Base-by-base conservation (phyloP, 1,284 basidiomycete species). In the Apiotrichum laibachii region DNA sequence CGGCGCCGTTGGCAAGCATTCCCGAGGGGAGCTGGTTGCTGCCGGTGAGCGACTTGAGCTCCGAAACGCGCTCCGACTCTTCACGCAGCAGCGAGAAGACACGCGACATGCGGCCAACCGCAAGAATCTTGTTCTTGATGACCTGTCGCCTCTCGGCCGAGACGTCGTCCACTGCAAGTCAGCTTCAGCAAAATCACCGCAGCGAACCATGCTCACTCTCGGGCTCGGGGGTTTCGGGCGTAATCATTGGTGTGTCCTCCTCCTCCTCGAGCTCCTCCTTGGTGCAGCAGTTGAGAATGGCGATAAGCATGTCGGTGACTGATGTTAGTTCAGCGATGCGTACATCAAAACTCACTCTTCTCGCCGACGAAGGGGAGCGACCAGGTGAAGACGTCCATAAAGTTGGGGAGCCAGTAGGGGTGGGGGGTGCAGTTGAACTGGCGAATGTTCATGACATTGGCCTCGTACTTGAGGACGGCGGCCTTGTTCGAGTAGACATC, bases 361-460 rank as follows among this genome's bases (percentile, higher is more conserved):
- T 96, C 93, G 60, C 92, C 95, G 3, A 99, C 96, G 73, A 99
- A 99, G 0, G 95, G 96, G 66, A 99, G 80, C 82, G 89, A 92
- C 96, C 96, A 99, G 1, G 95, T 98, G 77, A 99, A 99, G 42
- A 91, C 95, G 75, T 99, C 92, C 90, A 98, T 97, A 70, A 98
- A 98, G 80, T 98, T 99, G 3, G 95, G 95, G 44, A 99, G 81
- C 90, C 90, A 93, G 77, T 96, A 96, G 5, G 92, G 92, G 76
- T 96, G 92, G 16, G 92, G 92, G 7, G 89, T 93, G 75, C 89
- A 92, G 79, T 95, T 96, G 82, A 95, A 96, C 76, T 96, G 92
- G 47, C 88, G 77, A 49, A 79, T 79, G 68, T 96, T 96, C 87
- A 96, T 89, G 51, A 95, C 92, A 73, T 96, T 96, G 75, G 89